Conservation (phyloP, 345 rosid genomes). For the Clarkia xantiana region DNA sequence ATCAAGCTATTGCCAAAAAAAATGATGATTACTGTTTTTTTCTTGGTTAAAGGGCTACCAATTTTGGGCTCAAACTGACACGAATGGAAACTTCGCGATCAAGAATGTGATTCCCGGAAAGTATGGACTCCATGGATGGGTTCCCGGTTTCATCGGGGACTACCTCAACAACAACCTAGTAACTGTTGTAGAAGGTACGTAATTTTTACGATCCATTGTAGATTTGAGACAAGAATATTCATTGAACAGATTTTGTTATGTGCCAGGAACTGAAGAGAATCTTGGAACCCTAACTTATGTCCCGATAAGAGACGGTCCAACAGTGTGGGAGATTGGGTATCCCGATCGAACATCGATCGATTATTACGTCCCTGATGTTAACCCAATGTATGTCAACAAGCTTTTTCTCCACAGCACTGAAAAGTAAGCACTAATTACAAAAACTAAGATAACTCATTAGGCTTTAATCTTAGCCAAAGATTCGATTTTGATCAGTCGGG, state of each 20-base stretch:
- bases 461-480: no score
- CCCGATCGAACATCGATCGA: constrained; percentile 25
- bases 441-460: not conserved
- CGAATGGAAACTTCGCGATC: constrained; percentile 21
- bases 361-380: constrained; percentile 21
- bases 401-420: constrained; percentile 22
- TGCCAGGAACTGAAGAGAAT: constrained; percentile 14
- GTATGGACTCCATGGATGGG: constrained; percentile 28
- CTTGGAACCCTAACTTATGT: constrained; percentile 16
- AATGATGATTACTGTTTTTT: not conserved
- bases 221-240: not conserved
- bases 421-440: constrained; percentile 10
- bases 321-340: constrained; percentile 25
- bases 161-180: constrained; percentile 11
- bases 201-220: not conserved
- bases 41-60: constrained; percentile 16
- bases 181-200: constrained; percentile 17
- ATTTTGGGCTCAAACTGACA: constrained; percentile 26
- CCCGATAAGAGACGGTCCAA: constrained; percentile 21
- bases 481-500: not conserved
- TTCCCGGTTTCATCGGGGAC: constrained; percentile 26
- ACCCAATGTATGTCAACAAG: constrained; percentile 22
- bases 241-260: not conserved
- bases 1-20: not conserved
- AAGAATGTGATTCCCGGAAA: constrained; percentile 20